phyloP scores from a whole-genome alignment of 805 yeast genomes.

The Tetrapisispora taiwanensis region DNA sequence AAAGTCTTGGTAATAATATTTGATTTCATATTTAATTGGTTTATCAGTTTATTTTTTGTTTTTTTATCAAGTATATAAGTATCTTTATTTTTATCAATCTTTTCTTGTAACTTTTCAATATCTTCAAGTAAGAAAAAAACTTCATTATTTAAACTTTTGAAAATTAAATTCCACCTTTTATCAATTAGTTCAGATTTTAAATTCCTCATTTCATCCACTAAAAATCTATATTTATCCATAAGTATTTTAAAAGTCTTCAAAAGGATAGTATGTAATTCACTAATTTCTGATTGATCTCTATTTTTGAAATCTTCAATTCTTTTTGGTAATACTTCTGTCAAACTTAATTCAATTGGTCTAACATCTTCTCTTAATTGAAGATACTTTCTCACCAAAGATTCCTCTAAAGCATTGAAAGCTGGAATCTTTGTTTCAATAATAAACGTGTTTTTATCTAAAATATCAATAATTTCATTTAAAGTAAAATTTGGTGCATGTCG shows the following conservation, averaged over 20 bases:
- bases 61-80: slow-evolving; percentile 2
- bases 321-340: slow-evolving; percentile 42
- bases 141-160: slow-evolving; percentile 38
- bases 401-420: slow-evolving; percentile 31
- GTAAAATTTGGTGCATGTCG: slow-evolving; percentile 32
- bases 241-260: slow-evolving; percentile 33
- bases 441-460: slow-evolving; percentile 22
- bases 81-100: slow-evolving; percentile 6
- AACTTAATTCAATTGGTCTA: slow-evolving; percentile 42
- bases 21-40: slow-evolving; percentile 30
- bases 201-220: slow-evolving; percentile 33
- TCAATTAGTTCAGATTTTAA: slow-evolving; percentile 42
- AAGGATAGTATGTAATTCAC: slow-evolving; percentile 24
- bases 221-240: slow-evolving; percentile 32
- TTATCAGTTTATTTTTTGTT: slow-evolving; percentile 18
- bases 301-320: slow-evolving; percentile 36
- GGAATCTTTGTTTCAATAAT: slow-evolving; percentile 31
- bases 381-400: slow-evolving; percentile 34
- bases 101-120: slow-evolving; percentile 12
- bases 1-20: slow-evolving; percentile 34
- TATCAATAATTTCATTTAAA: slow-evolving; percentile 26
- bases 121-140: slow-evolving; percentile 22
- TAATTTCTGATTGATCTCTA: slow-evolving; percentile 22
- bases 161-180: slow-evolving; percentile 46
- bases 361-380: slow-evolving; percentile 33